These are phyloP conservation scores for Lactarius deliciosus DNA, from an alignment of 768 basidiomycete species.

Conservation along the genomic window DNA sequence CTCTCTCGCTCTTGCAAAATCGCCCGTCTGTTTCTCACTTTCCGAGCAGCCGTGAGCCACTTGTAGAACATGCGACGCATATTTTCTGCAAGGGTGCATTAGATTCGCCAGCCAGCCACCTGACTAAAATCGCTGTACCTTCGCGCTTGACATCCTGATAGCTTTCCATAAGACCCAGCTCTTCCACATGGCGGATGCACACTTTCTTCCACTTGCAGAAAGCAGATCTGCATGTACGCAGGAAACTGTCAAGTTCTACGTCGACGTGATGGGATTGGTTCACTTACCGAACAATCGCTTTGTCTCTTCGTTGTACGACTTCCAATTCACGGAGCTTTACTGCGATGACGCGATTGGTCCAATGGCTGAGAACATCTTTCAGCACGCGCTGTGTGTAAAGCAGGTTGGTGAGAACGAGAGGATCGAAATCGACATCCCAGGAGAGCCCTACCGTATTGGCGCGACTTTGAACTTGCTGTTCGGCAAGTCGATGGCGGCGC, in stretches of 20 bases:
- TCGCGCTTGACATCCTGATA: constrained; percentile 78
- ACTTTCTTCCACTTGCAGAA: constrained; percentile 70
- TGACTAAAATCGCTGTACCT: constrained; percentile 44
- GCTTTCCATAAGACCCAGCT: constrained; percentile 78
- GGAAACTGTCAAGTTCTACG: constrained; percentile 1
- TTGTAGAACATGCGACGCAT: constrained; percentile 66
- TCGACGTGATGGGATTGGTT: background rate
- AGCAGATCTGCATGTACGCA: constrained; percentile 43
- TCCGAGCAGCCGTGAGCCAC: constrained; percentile 64
- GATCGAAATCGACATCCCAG: background rate
- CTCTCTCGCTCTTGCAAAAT: constrained; percentile 61
- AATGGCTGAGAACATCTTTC: constrained; percentile 48
- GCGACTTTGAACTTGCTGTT: constrained; percentile 23
- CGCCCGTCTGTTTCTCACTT: constrained; percentile 58
- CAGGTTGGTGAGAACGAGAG: constrained; percentile 1
- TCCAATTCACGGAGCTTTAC: constrained; percentile 74
- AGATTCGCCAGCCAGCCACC: background rate
- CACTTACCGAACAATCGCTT: constrained; percentile 40
- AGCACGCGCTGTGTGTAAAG: constrained; percentile 53
- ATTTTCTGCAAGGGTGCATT: constrained; percentile 47
- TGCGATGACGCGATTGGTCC: constrained; percentile 74
- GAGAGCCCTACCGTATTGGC: constrained; percentile 10
- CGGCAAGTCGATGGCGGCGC: constrained; percentile 26
- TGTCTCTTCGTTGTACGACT: constrained; percentile 48
- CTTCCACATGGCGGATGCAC: constrained; percentile 64